phyloP scores from a whole-genome alignment of 371 early-diverging fungal genomes.

The Rhizopus microsporus region DNA sequence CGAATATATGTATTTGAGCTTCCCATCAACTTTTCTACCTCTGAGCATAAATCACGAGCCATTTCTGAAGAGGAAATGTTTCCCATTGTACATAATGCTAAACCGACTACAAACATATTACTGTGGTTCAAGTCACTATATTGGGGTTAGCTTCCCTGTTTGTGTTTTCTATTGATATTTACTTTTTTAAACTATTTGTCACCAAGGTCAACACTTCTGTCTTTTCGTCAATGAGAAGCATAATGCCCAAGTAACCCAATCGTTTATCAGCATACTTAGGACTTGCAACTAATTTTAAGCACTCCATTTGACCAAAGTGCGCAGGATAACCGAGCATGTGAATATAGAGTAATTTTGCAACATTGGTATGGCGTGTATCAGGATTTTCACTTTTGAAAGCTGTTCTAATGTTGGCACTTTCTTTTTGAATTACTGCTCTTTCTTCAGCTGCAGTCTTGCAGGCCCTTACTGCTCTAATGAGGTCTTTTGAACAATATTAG shows the following conservation, averaged over 20 bases:
- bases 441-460: constrained; percentile 99
- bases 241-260: constrained; percentile 95
- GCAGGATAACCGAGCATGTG: constrained; percentile 98
- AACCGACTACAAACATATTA: constrained; percentile 94
- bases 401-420: constrained; percentile 90
- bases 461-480: constrained; percentile 93
- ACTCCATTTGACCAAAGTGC: constrained; percentile 98
- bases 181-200: constrained; percentile 97
- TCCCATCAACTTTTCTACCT: constrained; percentile 91
- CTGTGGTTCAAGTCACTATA: constrained; percentile 90
- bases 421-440: constrained; percentile 94
- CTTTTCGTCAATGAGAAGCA: constrained; percentile 96
- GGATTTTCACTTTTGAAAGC: constrained; percentile 33
- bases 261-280: constrained; percentile 94
- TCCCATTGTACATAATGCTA: constrained; percentile 94
- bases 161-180: constrained; percentile 11
- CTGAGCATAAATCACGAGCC: constrained; percentile 91
- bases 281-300: constrained; percentile 94
- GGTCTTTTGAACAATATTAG: constrained; percentile 56
- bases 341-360: constrained; percentile 95
- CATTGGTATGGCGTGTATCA: constrained; percentile 69
- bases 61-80: constrained; percentile 95
- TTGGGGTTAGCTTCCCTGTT: not conserved
- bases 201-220: constrained; percentile 94
- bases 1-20: constrained; percentile 91